Base-by-base conservation (phyloP, 2,329 filamentous ascomycete genomes). In the Fusarium scirpi region DNA sequence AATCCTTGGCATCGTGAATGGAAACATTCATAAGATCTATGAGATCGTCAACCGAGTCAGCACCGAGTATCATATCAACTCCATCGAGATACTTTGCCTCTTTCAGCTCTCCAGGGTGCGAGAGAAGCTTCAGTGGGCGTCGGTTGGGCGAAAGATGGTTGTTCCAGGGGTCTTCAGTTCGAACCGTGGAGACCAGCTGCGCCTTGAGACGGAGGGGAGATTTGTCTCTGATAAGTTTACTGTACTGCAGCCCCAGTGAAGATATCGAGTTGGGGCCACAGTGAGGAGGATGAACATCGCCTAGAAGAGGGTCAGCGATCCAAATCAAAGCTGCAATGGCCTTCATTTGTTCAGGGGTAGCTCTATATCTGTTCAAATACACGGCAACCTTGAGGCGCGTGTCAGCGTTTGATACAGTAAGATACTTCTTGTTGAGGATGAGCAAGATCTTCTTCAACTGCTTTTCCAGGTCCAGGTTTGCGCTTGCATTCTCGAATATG, bases 241-340 rank as follows among this genome's bases (percentile, higher is more conserved):
- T 66, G 40, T 63, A 73, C 47, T 74, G 71, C 1, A 74, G 43
- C n/a, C 71, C 71, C 8, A 72, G 55, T 11, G 62, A 70, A 32
- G 16, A 15, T 10, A 64, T 58, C 30, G 71, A 71, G 16, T 52
- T 51, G 10, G 69, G 62, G 5, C 66, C 69, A 30, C 71, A 74
- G 25, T 73, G 66, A 30, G 51, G 22, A 30, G 71, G 62, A 25
- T 69, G 69, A 8, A 74, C 24, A 10, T 61, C 48, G 16, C 22
- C 43, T 34, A 72, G 34, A 6, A 63, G 58, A 47, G 71, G 69
- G 16, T 72, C 69, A 9, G 51, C 18, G 8, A 56, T 38, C 69
- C 71, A 74, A 12, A 74, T 30, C 18, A 74, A 41, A 8, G 69
- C 55, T 30, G 45, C 30, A 11, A 64, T 57, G 6, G 24, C 45